Percentiles rank a stretch among this genome's conserved stretches.
phyloP scores from a whole-genome alignment of 2,329 filamentous ascomycete species.

The Xylariaceae sp. region DNA sequence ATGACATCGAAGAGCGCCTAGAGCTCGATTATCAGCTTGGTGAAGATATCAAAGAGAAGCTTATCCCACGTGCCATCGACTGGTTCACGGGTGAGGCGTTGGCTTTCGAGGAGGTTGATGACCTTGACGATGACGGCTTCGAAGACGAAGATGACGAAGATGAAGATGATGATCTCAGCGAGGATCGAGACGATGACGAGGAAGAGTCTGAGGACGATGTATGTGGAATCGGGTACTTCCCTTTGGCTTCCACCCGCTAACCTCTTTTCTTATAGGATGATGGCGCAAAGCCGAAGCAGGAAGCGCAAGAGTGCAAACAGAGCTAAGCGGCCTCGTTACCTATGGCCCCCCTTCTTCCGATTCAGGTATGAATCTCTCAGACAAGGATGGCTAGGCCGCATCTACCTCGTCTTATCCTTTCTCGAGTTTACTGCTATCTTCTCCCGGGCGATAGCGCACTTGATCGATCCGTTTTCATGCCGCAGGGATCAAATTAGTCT shows the following conservation, averaged over 20 bases:
- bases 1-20: slow-evolving; percentile 95
- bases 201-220: slow-evolving; percentile 82
- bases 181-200: slow-evolving; percentile 79
- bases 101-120: slow-evolving; percentile 90
- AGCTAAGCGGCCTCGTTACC: slow-evolving; percentile 62
- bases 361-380: slow-evolving; percentile 16
- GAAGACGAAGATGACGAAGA: slow-evolving; percentile 89
- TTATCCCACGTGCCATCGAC: slow-evolving; percentile 97
- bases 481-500: slow-evolving; percentile 40
- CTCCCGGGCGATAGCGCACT: slow-evolving; percentile 15
- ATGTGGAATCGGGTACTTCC: slow-evolving; percentile 41
- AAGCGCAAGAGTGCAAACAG: slow-evolving; percentile 95
- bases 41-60: slow-evolving; percentile 99
- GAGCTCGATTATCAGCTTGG: slow-evolving; percentile 99
- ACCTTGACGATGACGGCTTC: slow-evolving; percentile 81
- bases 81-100: slow-evolving; percentile 99
- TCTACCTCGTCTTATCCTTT: slow-evolving; percentile 18
- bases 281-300: slow-evolving; percentile 88
- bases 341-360: slow-evolving; percentile 16
- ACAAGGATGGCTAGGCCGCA: slow-evolving; percentile 17
- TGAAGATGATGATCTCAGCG: slow-evolving; percentile 85
- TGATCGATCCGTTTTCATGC: slow-evolving; percentile 39
- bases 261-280: slow-evolving; percentile 69
- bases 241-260: slow-evolving; percentile 27
- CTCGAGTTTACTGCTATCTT: slow-evolving; percentile 16